Evolutionary conservation across 352 stramenopile genomes (phyloP).

Genomic region (Phytophthora melonis): DNA sequence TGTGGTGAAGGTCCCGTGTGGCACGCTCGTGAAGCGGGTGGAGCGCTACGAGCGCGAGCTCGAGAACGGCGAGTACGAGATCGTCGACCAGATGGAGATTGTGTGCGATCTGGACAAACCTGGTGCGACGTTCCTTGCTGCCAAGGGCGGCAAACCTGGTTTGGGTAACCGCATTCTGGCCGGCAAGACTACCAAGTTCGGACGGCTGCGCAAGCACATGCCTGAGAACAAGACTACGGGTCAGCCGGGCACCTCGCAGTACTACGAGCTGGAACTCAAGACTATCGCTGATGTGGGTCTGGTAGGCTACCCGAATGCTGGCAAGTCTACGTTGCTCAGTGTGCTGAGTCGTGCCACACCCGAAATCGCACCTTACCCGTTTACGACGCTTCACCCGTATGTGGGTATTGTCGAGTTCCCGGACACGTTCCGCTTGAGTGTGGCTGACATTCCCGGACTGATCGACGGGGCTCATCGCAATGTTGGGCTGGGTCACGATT

Average conservation of each 20-base stretch:
- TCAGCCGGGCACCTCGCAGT: slow-evolving; percentile 93
- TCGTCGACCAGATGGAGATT: slow-evolving; percentile 81
- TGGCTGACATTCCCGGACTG: slow-evolving; percentile 90
- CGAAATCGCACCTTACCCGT: slow-evolving; percentile 97
- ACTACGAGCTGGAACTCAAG: slow-evolving; percentile 98
- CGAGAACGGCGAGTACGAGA: slow-evolving; percentile 82
- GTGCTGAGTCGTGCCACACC: slow-evolving; percentile 93
- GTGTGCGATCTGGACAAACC: slow-evolving; percentile 83
- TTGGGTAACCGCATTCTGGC: slow-evolving; percentile 88
- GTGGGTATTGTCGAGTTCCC: slow-evolving; percentile 96
- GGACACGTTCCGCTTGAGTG: slow-evolving; percentile 93
- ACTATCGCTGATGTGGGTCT: slow-evolving; percentile 98
- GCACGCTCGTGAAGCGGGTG: slow-evolving; percentile 90
- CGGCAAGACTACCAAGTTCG: slow-evolving; percentile 85
- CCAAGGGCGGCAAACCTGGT: slow-evolving; percentile 83
- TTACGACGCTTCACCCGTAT: slow-evolving; percentile 97
- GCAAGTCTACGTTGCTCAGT: slow-evolving; percentile 96
- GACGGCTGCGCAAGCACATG: slow-evolving; percentile 87
- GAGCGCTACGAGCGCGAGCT: slow-evolving; percentile 81
- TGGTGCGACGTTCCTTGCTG: slow-evolving; percentile 76
- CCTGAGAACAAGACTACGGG: slow-evolving; percentile 84
- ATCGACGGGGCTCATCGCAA: slow-evolving; percentile 95
- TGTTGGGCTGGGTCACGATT: slow-evolving; percentile 98
- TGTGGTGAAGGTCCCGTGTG: slow-evolving; percentile 84
- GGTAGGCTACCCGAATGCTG: slow-evolving; percentile 99